These are phyloP conservation scores for Plantago elongata DNA, from an alignment of 257 asterid genomes.

Conservation along the genomic window DNA sequence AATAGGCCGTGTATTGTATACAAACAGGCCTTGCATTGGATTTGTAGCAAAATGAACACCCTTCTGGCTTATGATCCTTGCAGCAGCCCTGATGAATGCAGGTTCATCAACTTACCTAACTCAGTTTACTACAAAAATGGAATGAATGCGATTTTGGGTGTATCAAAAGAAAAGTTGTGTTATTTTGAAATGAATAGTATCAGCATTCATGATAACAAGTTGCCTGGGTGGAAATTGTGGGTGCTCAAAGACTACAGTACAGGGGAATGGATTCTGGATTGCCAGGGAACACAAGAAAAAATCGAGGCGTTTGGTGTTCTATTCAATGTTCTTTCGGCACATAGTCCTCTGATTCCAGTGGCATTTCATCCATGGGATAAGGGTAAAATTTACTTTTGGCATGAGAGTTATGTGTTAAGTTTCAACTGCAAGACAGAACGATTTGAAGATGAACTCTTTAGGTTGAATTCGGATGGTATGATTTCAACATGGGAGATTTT, in stretches of 20 bases:
- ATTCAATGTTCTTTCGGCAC: conserved; percentile 9
- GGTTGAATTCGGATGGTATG: neutral
- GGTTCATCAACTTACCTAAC: conserved; percentile 18
- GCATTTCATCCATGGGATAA: conserved; percentile 24
- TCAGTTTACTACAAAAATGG: conserved; percentile 14
- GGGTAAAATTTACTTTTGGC: conserved; percentile 17
- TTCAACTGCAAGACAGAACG: conserved; percentile 26
- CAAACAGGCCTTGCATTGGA: conserved; percentile 25
- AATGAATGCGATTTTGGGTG: conserved; percentile 24
- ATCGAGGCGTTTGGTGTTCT: conserved; percentile 14
- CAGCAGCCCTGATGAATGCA: conserved; percentile 9
- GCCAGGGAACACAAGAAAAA: conserved; percentile 12
- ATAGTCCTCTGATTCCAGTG: conserved; percentile 24
- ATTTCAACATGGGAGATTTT: conserved; percentile 15
- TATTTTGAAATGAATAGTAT: conserved; percentile 26
- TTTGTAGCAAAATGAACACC: conserved; percentile 16
- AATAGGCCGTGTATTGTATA: conserved; percentile 20
- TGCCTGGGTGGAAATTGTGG: conserved; percentile 35
- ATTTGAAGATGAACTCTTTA: conserved; percentile 21
- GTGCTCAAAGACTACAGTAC: conserved; percentile 18
- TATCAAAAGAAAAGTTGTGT: conserved; percentile 19
- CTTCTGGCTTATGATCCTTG: conserved; percentile 25
- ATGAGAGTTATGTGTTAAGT: conserved; percentile 20
- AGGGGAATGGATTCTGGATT: conserved; percentile 25
- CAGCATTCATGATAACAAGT: neutral